phyloP scores from a whole-genome alignment of 2,329 filamentous ascomycete species.

The Colletotrichum sp. region DNA sequence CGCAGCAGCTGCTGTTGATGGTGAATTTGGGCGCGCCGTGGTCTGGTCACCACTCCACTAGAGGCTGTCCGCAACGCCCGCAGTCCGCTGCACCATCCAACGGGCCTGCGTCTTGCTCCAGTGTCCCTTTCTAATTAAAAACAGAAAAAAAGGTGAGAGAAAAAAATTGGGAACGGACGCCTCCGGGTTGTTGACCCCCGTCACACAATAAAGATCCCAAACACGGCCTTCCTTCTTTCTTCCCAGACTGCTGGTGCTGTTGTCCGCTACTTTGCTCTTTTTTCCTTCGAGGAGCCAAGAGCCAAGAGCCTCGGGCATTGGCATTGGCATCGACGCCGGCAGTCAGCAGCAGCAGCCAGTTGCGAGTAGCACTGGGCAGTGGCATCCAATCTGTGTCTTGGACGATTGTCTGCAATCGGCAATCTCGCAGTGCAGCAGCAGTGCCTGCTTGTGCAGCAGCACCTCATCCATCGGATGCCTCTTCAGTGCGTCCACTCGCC shows the following conservation, averaged over 20 bases:
- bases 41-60: constrained; percentile 4
- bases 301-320: not conserved
- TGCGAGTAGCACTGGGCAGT: not conserved
- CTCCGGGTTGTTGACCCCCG: not conserved
- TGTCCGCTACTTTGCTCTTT: not conserved
- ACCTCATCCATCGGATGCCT: not conserved
- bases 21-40: not conserved
- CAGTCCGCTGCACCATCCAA: not conserved
- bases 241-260: not conserved
- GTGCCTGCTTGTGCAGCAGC: not conserved
- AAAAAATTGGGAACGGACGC: constrained; percentile 1
- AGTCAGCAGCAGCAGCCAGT: constrained; percentile 7
- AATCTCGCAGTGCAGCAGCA: not conserved
- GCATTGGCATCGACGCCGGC: not conserved
- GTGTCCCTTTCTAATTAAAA: not conserved
- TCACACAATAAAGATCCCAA: constrained; percentile 2
- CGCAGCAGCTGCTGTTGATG: not conserved
- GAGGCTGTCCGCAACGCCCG: constrained; percentile 7
- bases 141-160: not conserved
- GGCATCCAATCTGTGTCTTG: not conserved
- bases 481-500: not conserved
- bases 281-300: not conserved
- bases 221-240: not conserved
- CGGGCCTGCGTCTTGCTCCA: not conserved
- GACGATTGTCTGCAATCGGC: not conserved